Base-by-base conservation (phyloP, 352 stramenopile genomes). In the Elongisporangium prolatum region DNA sequence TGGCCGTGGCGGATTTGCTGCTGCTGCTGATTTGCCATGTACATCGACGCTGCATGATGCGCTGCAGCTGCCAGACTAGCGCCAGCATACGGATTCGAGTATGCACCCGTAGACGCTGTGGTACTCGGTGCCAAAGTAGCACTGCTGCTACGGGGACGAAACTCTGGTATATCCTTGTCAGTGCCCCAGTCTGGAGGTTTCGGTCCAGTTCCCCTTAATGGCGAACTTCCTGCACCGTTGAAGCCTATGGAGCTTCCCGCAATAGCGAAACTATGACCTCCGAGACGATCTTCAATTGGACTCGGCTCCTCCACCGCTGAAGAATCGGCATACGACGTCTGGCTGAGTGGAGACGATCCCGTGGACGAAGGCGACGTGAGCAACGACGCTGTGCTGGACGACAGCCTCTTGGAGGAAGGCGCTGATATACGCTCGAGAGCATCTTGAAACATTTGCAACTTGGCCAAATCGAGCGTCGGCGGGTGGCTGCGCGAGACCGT, bases 311-410 rank as follows among this genome's bases (percentile, higher is more conserved):
- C 28, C 28, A 40, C 5, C 8, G 9, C 28, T 9, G 28, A 8
- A 14, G 28, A 40, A 40, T 40, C 28, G 28, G 8, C 28, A 40
- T 40, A 40, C 2, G 60, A 40, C 20, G 57, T 49, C 14, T 89
- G 78, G 28, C 28, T 79, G 50, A 89, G 57, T 17, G 82, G 82
- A 11, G 77, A 88, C 14, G 77, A 76, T 7, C 83, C 74, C n/a
- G 77, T 84, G 21, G 79, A 88, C 28, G 79, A 86, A 8, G 82
- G 82, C 21, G 80, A 87, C n/a, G 78, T 86, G 50, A 88, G 49
- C 57, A 85, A 64, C 17, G 77, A 80, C 59, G 79, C 77, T 14
- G 63, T 77, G 68, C 62, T 85, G 4, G 80, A 86, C 17, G 77
- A 89, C 38, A 80, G 85, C 61, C 82, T 91, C 59, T 86, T 85